Evolutionary conservation across 2,329 filamentous ascomycete species (phyloP).

Genomic region (Diaporthe vaccinii): DNA sequence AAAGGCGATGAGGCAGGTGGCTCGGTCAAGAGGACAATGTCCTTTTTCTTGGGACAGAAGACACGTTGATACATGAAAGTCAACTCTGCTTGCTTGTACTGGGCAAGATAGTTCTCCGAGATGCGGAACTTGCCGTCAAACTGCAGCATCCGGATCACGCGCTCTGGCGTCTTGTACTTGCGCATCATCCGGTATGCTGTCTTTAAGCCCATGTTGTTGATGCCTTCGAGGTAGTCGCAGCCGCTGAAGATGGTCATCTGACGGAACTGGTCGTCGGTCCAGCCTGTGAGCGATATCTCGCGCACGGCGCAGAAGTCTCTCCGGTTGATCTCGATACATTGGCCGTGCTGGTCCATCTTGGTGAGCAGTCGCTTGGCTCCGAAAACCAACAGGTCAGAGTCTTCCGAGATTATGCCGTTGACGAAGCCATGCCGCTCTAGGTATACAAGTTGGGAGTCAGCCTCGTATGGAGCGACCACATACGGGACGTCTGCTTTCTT

Average conservation of each 20-base stretch:
- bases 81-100: slow-evolving; percentile 87
- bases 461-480: slow-evolving; percentile 96
- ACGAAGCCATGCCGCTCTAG: slow-evolving; percentile 88
- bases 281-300: slow-evolving; percentile 90
- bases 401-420: slow-evolving; percentile 91
- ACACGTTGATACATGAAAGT: slow-evolving; percentile 97
- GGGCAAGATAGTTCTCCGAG: slow-evolving; percentile 83
- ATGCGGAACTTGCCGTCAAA: slow-evolving; percentile 90
- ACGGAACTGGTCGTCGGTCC: slow-evolving; percentile 92
- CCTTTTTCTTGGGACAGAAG: slow-evolving; percentile 81
- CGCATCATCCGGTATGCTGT: slow-evolving; percentile 92
- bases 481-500: slow-evolving; percentile 86
- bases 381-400: slow-evolving; percentile 96
- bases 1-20: slow-evolving; percentile 68
- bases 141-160: slow-evolving; percentile 83
- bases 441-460: slow-evolving; percentile 96
- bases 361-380: slow-evolving; percentile 91
- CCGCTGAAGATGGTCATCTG: slow-evolving; percentile 97
- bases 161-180: slow-evolving; percentile 90
- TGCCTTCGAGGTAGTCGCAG: slow-evolving; percentile 92
- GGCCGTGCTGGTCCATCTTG: slow-evolving; percentile 93
- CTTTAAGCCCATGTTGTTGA: slow-evolving; percentile 90
- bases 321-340: slow-evolving; percentile 92
- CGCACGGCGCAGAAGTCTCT: slow-evolving; percentile 89
- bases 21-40: slow-evolving; percentile 81